Evolutionary conservation across 768 basidiomycete species (phyloP).

Genomic region (Hebeloma cylindrosporum): DNA sequence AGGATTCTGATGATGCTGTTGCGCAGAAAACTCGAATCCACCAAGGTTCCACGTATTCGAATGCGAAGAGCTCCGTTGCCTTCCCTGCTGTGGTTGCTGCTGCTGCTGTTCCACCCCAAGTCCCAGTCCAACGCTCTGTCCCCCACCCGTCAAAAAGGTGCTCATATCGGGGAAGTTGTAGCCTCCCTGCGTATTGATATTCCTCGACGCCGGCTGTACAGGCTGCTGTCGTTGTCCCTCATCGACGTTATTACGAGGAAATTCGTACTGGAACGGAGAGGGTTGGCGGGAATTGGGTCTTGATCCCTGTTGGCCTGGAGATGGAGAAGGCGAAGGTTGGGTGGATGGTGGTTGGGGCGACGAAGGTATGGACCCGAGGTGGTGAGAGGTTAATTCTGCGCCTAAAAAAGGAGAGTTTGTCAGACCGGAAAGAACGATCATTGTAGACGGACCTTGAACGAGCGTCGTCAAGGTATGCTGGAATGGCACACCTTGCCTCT

Average conservation of each 20-base stretch:
- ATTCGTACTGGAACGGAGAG: background rate
- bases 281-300: slow-evolving; percentile 6
- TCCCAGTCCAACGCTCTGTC: slow-evolving; percentile 1
- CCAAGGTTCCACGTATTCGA: background rate
- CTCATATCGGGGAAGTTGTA: too few species aligned
- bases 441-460: slow-evolving; percentile 49
- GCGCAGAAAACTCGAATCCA: too few species aligned
- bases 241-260: too few species aligned
- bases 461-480: slow-evolving; percentile 49
- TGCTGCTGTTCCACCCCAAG: slow-evolving; percentile 8
- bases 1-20: slow-evolving; percentile 7
- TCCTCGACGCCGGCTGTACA: slow-evolving; percentile 9
- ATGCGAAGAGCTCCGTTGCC: too few species aligned
- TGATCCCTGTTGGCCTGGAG: background rate
- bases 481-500: slow-evolving; percentile 48
- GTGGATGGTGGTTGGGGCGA: background rate
- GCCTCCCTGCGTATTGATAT: too few species aligned
- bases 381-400: background rate
- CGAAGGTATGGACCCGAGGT: background rate
- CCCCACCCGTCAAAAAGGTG: too few species aligned
- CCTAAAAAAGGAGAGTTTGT: background rate
- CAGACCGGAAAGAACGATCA: background rate
- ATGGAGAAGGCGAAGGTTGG: background rate
- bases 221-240: slow-evolving; percentile 4
- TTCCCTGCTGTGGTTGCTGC: slow-evolving; percentile 6